Evolutionary conservation across 345 rosid genomes (phyloP).

Genomic region (Lumnitzera racemosa): DNA sequence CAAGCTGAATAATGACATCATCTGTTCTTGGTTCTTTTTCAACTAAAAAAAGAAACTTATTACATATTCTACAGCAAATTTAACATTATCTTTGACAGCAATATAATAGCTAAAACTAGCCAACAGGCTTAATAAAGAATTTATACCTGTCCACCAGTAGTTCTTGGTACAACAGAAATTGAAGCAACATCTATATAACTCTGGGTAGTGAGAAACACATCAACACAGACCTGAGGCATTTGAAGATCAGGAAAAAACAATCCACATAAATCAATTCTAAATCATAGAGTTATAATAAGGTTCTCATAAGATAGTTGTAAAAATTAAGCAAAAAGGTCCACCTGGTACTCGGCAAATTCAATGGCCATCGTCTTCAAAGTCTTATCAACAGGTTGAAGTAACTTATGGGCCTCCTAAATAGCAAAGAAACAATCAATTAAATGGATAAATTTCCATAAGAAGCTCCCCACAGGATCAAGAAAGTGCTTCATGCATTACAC

Average conservation of each 20-base stretch:
- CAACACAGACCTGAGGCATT: constrained; percentile 83
- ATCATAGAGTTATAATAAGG: not conserved
- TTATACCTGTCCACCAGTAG: constrained; percentile 92
- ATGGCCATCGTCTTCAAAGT: constrained; percentile 89
- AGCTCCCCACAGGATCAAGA: not conserved
- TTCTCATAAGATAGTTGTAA: too few species aligned
- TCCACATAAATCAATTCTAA: not conserved
- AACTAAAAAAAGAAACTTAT: too few species aligned
- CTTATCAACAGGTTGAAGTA: constrained; percentile 92
- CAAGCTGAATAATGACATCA: too few species aligned
- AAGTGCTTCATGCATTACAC: not conserved
- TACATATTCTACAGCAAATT: too few species aligned
- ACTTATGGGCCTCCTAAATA: constrained; percentile 85
- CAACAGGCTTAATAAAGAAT: not conserved
- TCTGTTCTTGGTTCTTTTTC: too few species aligned
- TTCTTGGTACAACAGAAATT: constrained; percentile 77
- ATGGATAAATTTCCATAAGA: not conserved
- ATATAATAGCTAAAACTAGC: too few species aligned
- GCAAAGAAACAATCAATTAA: constrained; percentile 8
- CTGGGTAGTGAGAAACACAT: constrained; percentile 82
- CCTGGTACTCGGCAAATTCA: constrained; percentile 99
- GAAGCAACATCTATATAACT: constrained; percentile 88
- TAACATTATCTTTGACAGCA: not conserved
- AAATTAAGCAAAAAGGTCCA: constrained; percentile 12
- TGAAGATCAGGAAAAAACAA: constrained; percentile 5